A percentile compares a stretch with the other conserved stretches of the same genome.
Conservation (phyloP, 176 grass and related monocot genomes). For the Juncus inflexus region DNA sequence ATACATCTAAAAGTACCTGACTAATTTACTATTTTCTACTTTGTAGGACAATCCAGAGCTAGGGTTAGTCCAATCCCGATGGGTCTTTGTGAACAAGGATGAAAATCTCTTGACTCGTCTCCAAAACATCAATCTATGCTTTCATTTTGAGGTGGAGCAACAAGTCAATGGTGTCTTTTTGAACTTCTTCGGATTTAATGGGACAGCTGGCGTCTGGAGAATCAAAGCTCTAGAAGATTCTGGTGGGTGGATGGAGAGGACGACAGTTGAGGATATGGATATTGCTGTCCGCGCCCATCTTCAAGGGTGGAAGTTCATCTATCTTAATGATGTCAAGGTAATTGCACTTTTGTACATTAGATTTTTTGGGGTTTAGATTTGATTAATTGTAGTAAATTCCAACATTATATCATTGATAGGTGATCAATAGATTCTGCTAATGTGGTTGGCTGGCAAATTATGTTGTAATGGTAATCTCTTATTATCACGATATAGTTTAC, state of each 20-base stretch:
- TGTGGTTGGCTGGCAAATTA: too few species aligned
- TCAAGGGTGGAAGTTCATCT: constrained; percentile 93
- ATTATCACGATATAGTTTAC: too few species aligned
- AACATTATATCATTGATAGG: too few species aligned
- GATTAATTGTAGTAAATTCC: too few species aligned
- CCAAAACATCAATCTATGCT: constrained; percentile 97
- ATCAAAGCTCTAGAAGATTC: constrained; percentile 91
- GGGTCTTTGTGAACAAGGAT: constrained; percentile 95
- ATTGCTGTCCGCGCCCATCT: constrained; percentile 95
- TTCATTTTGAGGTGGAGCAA: constrained; percentile 99
- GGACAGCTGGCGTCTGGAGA: constrained; percentile 95
- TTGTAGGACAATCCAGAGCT: constrained; percentile 72
- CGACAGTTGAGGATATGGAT: constrained; percentile 99
- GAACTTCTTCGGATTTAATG: constrained; percentile 98
- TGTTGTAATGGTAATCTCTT: too few species aligned
- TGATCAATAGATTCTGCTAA: too few species aligned
- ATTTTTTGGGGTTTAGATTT: too few species aligned
- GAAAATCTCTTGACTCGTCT: constrained; percentile 95
- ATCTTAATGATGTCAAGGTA: constrained; percentile 95
- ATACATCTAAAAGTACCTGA: background rate
- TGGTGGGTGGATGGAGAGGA: constrained; percentile 94
- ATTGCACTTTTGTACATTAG: too few species aligned
- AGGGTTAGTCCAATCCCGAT: constrained; percentile 80
- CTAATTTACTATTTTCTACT: background rate
- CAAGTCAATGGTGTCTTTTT: constrained; percentile 92